Conservation (phyloP, 192 early-diverging fungal species). For the Backusella parvicylindrica region DNA sequence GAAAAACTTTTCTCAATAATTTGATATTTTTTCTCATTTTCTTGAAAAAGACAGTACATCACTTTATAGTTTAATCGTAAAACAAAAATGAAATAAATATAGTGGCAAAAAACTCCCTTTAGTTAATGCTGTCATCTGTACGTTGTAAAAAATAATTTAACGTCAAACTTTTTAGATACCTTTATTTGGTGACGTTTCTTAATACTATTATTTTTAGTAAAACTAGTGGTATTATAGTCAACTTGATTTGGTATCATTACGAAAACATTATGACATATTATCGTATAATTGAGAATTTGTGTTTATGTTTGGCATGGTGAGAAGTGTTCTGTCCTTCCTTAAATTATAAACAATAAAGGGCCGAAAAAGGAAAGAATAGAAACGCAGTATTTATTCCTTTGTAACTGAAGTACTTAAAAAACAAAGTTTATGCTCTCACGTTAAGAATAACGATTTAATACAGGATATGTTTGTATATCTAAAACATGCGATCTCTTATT, state of each 20-base stretch:
- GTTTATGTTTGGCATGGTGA: background rate
- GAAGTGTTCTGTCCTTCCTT: background rate
- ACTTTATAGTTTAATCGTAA: background rate
- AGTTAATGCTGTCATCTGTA: background rate
- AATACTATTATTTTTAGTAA: background rate
- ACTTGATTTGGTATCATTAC: background rate
- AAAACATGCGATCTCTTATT: background rate
- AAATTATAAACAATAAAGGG: background rate
- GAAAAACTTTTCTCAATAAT: too few species aligned
- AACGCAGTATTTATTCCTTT: background rate
- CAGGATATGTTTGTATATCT: background rate
- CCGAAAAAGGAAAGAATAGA: background rate
- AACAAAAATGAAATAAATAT: background rate
- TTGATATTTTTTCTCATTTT: too few species aligned
- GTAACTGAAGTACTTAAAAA: background rate
- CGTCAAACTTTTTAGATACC: background rate
- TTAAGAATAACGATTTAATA: background rate
- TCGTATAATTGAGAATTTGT: background rate
- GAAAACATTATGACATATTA: background rate
- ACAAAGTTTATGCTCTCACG: background rate
- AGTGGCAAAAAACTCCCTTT: background rate
- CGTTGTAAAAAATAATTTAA: background rate
- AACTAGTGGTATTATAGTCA: background rate
- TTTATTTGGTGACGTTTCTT: background rate
- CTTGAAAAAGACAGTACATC: background rate